phyloP scores from a whole-genome alignment of 2,329 filamentous ascomycete species.

The Cladosporium velox region DNA sequence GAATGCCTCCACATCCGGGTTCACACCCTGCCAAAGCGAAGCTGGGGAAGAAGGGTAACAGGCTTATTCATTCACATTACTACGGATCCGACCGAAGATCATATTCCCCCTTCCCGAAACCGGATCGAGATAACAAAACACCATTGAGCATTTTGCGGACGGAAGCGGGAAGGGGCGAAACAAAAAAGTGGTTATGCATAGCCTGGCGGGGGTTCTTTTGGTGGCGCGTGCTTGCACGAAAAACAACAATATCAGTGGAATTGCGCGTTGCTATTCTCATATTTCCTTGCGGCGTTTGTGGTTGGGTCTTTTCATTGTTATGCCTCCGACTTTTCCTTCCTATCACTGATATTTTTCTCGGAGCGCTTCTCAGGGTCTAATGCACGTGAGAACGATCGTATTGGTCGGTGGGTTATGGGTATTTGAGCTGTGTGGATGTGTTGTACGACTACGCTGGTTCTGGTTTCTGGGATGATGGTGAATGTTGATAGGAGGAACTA shows the following conservation, averaged over 20 bases:
- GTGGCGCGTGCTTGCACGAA: conserved; percentile 1
- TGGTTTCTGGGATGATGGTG: not conserved
- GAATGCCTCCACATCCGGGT: not conserved
- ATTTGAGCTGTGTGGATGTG: not conserved
- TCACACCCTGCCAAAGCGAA: not conserved
- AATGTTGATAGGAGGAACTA: not conserved
- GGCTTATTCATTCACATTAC: conserved; percentile 4
- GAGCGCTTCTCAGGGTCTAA: not conserved
- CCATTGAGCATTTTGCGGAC: not conserved
- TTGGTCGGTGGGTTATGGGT: not conserved
- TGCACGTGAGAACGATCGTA: not conserved
- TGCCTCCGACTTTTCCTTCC: not conserved
- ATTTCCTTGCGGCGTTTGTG: not conserved
- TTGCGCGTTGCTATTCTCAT: not conserved
- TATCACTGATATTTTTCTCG: not conserved
- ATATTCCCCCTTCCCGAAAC: not conserved
- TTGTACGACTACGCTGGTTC: conserved; percentile 6
- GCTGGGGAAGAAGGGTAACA: not conserved
- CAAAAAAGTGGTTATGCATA: conserved; percentile 10
- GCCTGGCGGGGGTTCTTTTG: not conserved
- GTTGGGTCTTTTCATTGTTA: not conserved
- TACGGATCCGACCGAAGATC: not conserved
- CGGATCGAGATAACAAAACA: not conserved
- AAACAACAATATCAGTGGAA: conserved; percentile 1
- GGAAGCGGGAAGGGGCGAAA: not conserved